Base-by-base conservation (phyloP, 345 rosid genomes). In the Erucastrum elatum region DNA sequence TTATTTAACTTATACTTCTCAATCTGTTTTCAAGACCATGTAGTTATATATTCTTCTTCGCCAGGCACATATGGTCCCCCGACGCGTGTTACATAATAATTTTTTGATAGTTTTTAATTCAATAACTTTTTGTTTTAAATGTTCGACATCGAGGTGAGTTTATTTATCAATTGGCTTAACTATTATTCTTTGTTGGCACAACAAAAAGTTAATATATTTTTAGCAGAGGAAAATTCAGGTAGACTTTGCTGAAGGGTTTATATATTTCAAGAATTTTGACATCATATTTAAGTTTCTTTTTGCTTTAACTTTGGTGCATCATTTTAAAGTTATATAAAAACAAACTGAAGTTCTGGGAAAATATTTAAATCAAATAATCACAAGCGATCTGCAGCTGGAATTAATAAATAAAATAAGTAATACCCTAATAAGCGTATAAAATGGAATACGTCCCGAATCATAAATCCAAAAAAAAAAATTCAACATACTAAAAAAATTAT, bases 121-220 rank as follows among this genome's bases (percentile, higher is more conserved):
- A 17, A 2, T 74, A 29, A 4, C 34, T 30, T 31, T 46, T 25
- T 11, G 26, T 34, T 29, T 16, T 46, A 27, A 67, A 16, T 68
- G 78, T 79, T 74, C 66, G 70, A 49, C 65, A 49, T 61, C 78
- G 27, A 74, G 75, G 78, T 79, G 34, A 67, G 53, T 63, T 27
- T 34, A 6, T 39, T 25, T 58, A 26, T 65, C 26, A 39, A 27
- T 35, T 55, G 17, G 53, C 2, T n/a, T 62, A 25, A 33, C 62
- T 37, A 66, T 30, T 41, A 39, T 59, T 59, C 44, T 16, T 17
- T 59, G 63, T 34, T 61, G 62, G 30, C 62, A 56, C 35, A 39
- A 12, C 9, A 34, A 12, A 0, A 29, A 29, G 0, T 59, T 61
- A 60, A 8, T 25, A 8, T 21, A 39, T 49, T 49, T 55, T 31